Base-by-base conservation (phyloP, 441 rosid species). In the Erodium texanum region DNA sequence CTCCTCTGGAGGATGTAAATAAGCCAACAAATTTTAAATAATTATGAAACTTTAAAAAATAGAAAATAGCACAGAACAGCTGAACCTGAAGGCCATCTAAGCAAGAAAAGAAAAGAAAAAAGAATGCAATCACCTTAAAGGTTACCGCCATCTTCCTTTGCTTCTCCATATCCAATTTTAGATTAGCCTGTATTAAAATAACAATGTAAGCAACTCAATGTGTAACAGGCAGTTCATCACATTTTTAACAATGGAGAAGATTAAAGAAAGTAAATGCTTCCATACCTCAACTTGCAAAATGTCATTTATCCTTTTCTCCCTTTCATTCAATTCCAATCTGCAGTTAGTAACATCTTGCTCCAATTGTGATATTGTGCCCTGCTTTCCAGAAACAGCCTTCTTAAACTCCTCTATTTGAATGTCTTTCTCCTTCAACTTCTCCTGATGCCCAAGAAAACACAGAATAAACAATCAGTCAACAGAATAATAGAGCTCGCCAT, bases 331-430 rank as follows among this genome's bases (percentile, higher is more conserved):
- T 67, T 86, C 96, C 68, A 70, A 67, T 77, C 79, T 84, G 80
- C 83, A 74, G 74, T 80, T 86, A 69, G 86, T 74, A 75, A 95
- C 82, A 69, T 90, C 92, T 76, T 80, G 85, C 83, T 92, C 96
- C 84, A 90, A 68, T 76, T 79, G 82, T 0, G 78, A 78, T 72
- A 95, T 71, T 68, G 79, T 84, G 65, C 82, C 90, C 73, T 85
- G 88, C 80, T 82, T 88, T 70, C 79, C 83, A 23, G 84, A 73
- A 69, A 87, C 70, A 74, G 75, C 79, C 52, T 68, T 81, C 76
- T 77, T 81, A 22, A 73, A 61, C 56, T 84, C 97, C 71, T 86
- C 93, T 16, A 84, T 77, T 77, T 89, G 86, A 71, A 80, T 71
- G 68, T 88, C 90, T 80, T 81, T 89, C 70, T 70, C 84, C 77